phyloP scores from a whole-genome alignment of 371 early-diverging fungal genomes.

The Dichotomocladium elegans region DNA sequence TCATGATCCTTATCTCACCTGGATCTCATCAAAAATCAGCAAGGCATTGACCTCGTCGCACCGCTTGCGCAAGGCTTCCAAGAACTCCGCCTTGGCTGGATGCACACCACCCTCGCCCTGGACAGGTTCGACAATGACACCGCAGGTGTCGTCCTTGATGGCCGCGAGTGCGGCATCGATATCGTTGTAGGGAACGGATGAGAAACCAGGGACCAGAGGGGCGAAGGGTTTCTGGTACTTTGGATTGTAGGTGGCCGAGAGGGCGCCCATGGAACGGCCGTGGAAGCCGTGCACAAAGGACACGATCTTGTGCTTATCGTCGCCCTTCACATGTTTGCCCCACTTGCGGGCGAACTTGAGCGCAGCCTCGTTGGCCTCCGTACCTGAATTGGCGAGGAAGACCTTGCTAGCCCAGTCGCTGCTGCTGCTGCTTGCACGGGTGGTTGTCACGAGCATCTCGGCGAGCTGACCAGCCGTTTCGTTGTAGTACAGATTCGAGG shows the following conservation, averaged over 20 bases:
- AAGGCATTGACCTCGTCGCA: constrained; percentile 82
- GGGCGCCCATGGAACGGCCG: constrained; percentile 91
- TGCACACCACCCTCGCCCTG: constrained; percentile 96
- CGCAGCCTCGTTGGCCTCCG: constrained; percentile 90
- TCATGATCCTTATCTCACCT: constrained; percentile 47
- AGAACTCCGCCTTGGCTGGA: constrained; percentile 64
- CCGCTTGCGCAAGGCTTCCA: constrained; percentile 67
- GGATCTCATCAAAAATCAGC: constrained; percentile 95
- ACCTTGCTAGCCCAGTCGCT: constrained; percentile 54
- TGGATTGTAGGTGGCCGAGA: constrained; percentile 84
- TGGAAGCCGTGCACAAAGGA: constrained; percentile 90
- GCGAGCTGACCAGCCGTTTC: constrained; percentile 74
- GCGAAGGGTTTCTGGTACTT: constrained; percentile 92
- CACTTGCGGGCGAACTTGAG: constrained; percentile 93
- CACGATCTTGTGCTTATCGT: constrained; percentile 55
- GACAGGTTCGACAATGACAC: constrained; percentile 93
- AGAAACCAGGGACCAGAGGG: constrained; percentile 86
- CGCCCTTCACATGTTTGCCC: constrained; percentile 56
- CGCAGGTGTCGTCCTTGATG: constrained; percentile 79
- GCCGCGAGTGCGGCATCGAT: constrained; percentile 47
- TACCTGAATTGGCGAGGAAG: constrained; percentile 90
- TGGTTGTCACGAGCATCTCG: constrained; percentile 59
- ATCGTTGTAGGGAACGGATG: constrained; percentile 71
- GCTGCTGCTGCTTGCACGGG: constrained; percentile 44
- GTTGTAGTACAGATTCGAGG: constrained; percentile 84